Percentiles rank a stretch among this genome's conserved stretches.
Conservation (phyloP, 495 filamentous ascomycete genomes). For the Elaphomyces granulatus region DNA sequence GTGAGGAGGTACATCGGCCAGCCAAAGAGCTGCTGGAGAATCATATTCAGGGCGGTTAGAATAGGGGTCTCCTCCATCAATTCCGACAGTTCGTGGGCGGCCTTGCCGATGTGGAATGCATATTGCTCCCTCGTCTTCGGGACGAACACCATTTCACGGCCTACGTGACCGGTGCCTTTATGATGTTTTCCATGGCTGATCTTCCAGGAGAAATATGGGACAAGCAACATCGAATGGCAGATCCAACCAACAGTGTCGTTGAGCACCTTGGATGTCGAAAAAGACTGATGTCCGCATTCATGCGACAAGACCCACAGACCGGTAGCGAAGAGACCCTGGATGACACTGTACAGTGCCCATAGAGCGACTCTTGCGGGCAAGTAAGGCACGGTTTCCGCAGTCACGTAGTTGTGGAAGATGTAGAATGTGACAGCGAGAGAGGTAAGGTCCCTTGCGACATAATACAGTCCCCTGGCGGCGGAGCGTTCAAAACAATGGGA, state of each 20-base stretch:
- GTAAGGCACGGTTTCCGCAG: conserved; percentile 45
- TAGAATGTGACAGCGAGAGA: conserved; percentile 43
- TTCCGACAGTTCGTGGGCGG: conserved; percentile 69
- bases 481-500: conserved; percentile 52
- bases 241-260: conserved; percentile 82
- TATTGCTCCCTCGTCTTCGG: conserved; percentile 70
- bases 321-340: conserved; percentile 53
- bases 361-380: conserved; percentile 29
- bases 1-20: conserved; percentile 70
- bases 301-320: conserved; percentile 60
- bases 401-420: conserved; percentile 51
- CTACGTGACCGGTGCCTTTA: conserved; percentile 89
- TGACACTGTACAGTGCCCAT: conserved; percentile 48
- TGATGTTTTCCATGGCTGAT: conserved; percentile 89
- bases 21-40: conserved; percentile 76
- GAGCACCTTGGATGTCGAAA: conserved; percentile 63
- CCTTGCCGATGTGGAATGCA: conserved; percentile 50
- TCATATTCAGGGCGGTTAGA: conserved; percentile 51
- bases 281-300: conserved; percentile 65
- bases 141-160: conserved; percentile 95
- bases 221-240: conserved; percentile 66
- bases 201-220: conserved; percentile 90
- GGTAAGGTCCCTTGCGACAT: conserved; percentile 47
- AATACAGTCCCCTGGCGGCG: conserved; percentile 42
- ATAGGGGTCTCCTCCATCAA: conserved; percentile 91